These are phyloP conservation scores for Pochonia chlamydosporia DNA, from an alignment of 2,329 filamentous ascomycete species.

Conservation along the genomic window DNA sequence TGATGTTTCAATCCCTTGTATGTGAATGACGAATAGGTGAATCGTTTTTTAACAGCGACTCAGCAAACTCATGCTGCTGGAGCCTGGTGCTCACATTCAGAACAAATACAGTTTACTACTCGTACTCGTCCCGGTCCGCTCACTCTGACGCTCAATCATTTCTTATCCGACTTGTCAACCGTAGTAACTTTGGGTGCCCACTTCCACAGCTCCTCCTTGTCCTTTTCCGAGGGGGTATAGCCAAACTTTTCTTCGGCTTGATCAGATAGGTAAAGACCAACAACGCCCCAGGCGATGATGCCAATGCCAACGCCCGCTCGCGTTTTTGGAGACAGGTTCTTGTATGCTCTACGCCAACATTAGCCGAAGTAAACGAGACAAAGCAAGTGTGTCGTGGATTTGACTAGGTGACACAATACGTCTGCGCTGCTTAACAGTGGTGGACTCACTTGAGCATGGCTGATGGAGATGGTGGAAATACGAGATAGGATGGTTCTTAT, in stretches of 20 bases:
- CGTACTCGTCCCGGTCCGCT: no score
- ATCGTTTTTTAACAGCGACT: no score
- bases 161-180: conserved; percentile 38
- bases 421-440: not conserved
- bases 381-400: not conserved
- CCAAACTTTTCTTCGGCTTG: conserved; percentile 67
- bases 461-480: not conserved
- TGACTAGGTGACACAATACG: no score
- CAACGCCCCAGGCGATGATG: conserved; percentile 68
- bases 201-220: conserved; percentile 60
- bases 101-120: no score
- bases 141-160: no score
- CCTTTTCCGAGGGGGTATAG: conserved; percentile 65
- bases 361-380: not conserved
- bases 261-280: conserved; percentile 70
- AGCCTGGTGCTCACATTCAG: no score
- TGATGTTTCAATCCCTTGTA: not conserved
- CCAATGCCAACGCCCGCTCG: conserved; percentile 67
- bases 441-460: conserved; percentile 14
- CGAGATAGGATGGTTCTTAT: not conserved
- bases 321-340: conserved; percentile 62
- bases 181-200: conserved; percentile 56
- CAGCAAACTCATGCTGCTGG: no score
- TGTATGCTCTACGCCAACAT: conserved; percentile 53
- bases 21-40: not conserved